A percentile compares a stretch with the other conserved stretches of the same genome.
Conservation (phyloP, 352 stramenopile genomes). For the Thraustotheca clavata region DNA sequence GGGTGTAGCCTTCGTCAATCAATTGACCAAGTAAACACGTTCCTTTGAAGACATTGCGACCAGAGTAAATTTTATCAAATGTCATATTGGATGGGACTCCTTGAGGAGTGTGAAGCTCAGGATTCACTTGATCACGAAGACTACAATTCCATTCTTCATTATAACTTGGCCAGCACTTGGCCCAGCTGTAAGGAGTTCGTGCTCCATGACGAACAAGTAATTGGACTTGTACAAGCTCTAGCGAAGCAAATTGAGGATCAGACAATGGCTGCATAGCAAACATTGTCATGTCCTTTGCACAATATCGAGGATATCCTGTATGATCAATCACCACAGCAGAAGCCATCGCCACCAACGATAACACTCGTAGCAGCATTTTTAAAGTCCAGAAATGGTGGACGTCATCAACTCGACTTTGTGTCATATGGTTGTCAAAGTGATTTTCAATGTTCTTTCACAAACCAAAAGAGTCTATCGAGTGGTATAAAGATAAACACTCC, state of each 20-base stretch:
- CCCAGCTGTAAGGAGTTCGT: conserved; percentile 5
- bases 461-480: no score
- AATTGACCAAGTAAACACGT: conserved; percentile 17
- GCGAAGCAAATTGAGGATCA: not conserved
- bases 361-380: no score
- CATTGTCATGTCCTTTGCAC: conserved; percentile 14
- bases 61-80: conserved; percentile 19
- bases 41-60: conserved; percentile 9
- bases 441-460: no score
- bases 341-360: no score
- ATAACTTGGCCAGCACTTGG: conserved; percentile 16
- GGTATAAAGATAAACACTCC: no score
- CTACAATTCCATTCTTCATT: conserved; percentile 19
- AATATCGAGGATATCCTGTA: conserved; percentile 17
- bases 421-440: no score
- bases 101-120: conserved; percentile 5
- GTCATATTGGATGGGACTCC: not conserved
- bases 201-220: conserved; percentile 17
- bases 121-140: not conserved
- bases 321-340: no score
- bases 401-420: no score
- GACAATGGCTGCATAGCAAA: conserved; percentile 4
- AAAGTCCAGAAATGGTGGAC: no score
- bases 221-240: conserved; percentile 15
- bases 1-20: conserved; percentile 16